Percentiles rank a stretch among this genome's conserved stretches.
These are phyloP conservation scores for Termitomyces sp. DNA, from an alignment of 768 basidiomycete genomes.

Conservation along the genomic window DNA sequence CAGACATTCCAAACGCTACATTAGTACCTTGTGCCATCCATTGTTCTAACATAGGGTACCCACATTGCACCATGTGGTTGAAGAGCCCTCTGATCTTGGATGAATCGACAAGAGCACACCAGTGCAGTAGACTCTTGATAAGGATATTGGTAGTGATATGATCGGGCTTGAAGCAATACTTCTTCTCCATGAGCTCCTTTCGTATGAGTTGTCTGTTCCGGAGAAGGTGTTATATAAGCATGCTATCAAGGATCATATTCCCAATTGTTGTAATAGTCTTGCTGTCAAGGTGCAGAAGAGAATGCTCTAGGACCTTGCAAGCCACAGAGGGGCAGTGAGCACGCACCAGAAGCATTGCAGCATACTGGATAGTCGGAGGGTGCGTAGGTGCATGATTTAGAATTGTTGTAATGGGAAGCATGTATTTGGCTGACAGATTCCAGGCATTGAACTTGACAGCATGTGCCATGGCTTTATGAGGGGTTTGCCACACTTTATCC, in stretches of 20 bases:
- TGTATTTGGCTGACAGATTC: constrained; percentile 12
- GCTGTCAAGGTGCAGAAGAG: constrained; percentile 22
- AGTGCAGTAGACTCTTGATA: too few species aligned
- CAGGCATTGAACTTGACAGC: constrained; percentile 22
- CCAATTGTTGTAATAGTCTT: constrained; percentile 42
- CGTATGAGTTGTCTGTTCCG: constrained; percentile 43
- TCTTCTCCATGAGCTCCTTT: constrained; percentile 37
- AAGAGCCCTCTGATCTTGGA: too few species aligned
- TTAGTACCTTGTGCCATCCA: constrained; percentile 23
- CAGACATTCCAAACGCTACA: constrained; percentile 44
- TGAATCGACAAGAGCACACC: too few species aligned
- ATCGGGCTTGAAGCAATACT: constrained; percentile 55
- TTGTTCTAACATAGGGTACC: constrained; percentile 41
- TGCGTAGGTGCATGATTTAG: constrained; percentile 20
- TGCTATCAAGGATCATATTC: constrained; percentile 53
- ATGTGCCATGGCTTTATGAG: constrained; percentile 21
- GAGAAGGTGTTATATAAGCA: constrained; percentile 24
- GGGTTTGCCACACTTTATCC: constrained; percentile 5
- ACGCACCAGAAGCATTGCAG: constrained; percentile 34
- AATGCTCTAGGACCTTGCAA: constrained; percentile 32
- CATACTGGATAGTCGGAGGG: constrained; percentile 25
- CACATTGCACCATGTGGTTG: too few species aligned
- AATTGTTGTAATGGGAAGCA: constrained; percentile 19
- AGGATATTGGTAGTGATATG: constrained; percentile 68
- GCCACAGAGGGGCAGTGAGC: constrained; percentile 42